Percentiles rank a stretch among this genome's conserved stretches.
These are phyloP conservation scores for Microdochium bolleyi DNA, from an alignment of 2,329 filamentous ascomycete species.

Conservation along the genomic window DNA sequence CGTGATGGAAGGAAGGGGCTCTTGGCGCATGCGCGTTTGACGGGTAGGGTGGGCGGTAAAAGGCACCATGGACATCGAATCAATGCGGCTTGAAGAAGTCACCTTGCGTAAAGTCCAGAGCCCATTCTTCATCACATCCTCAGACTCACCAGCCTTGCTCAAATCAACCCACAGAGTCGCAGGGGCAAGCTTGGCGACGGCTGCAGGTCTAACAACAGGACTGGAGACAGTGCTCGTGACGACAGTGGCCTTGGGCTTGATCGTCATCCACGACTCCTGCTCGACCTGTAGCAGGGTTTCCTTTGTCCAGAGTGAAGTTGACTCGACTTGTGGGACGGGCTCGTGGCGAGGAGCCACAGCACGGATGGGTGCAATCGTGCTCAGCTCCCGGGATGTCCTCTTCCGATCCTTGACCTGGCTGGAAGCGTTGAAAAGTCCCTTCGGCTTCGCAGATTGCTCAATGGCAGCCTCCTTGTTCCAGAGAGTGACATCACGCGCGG, in stretches of 20 bases:
- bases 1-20: not conserved
- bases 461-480: not conserved
- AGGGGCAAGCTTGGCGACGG: not conserved
- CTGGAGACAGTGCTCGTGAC: not conserved
- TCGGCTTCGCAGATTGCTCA: not conserved
- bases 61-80: not conserved
- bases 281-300: not conserved
- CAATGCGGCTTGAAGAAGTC: no score
- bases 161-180: not conserved
- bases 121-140: not conserved
- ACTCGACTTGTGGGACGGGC: not conserved
- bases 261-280: not conserved
- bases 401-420: not conserved
- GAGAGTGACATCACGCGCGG: not conserved
- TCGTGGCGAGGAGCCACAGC: not conserved
- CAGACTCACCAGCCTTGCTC: not conserved
- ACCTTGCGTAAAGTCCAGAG: not conserved
- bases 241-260: not conserved
- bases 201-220: not conserved
- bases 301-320: not conserved
- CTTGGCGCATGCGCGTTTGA: not conserved
- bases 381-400: not conserved
- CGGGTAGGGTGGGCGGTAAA: not conserved
- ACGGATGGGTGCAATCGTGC: not conserved
- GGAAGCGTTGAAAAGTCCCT: not conserved